Evolutionary conservation across 192 early-diverging fungal species (phyloP).

Genomic region (Backusella morwellensis): DNA sequence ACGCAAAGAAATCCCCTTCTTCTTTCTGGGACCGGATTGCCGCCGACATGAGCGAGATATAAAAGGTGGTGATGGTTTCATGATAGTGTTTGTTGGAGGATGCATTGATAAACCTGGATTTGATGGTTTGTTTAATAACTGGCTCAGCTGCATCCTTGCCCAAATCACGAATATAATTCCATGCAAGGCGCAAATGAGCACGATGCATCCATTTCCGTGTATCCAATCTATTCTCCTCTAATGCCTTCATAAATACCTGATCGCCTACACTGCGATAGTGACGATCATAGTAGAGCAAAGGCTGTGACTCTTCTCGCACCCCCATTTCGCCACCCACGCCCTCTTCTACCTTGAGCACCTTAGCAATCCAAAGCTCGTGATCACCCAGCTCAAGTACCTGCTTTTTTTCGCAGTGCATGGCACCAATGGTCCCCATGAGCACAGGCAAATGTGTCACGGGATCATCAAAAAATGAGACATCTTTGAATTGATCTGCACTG

Average conservation of each 20-base stretch:
- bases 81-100: slow-evolving; percentile 21
- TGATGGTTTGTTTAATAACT: slow-evolving; percentile 30
- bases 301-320: slow-evolving; percentile 30
- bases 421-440: slow-evolving; percentile 53
- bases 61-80: slow-evolving; percentile 39
- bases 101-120: slow-evolving; percentile 15
- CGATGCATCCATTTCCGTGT: slow-evolving; percentile 34
- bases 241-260: slow-evolving; percentile 39
- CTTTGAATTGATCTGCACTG: slow-evolving; percentile 47
- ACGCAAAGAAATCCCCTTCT: slow-evolving; percentile 33
- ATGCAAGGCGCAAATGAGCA: slow-evolving; percentile 43
- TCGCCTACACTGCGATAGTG: slow-evolving; percentile 48
- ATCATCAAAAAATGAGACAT: slow-evolving; percentile 39
- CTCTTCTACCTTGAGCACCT: slow-evolving; percentile 53
- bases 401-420: slow-evolving; percentile 53
- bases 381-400: slow-evolving; percentile 53
- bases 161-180: slow-evolving; percentile 39
- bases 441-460: slow-evolving; percentile 50
- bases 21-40: slow-evolving; percentile 15
- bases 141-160: slow-evolving; percentile 16
- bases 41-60: slow-evolving; percentile 20
- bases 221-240: slow-evolving; percentile 26
- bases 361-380: slow-evolving; percentile 63
- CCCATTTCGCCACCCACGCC: slow-evolving; percentile 42
- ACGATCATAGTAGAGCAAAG: slow-evolving; percentile 52